Base-by-base conservation (phyloP, 306 rosid species). In the Cotoneaster glaucophyllus region DNA sequence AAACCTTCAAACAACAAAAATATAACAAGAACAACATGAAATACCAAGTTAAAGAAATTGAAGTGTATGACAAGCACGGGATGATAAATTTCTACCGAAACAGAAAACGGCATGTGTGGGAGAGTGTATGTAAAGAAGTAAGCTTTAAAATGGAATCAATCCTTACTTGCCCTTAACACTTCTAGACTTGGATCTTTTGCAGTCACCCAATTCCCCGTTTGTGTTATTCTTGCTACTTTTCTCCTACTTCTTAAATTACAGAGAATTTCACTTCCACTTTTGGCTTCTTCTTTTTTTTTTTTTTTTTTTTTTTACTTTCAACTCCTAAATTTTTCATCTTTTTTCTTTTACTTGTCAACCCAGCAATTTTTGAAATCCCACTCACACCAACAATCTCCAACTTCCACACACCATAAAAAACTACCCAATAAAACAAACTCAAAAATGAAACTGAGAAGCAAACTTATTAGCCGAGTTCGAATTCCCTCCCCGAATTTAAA, bases 141-240 rank as follows among this genome's bases (percentile, higher is more conserved):
- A 66, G 76, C 66, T 83, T 81, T n/a, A 41, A 84, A 89, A 86
- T 78, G 53, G 89, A 89, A 87, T 86, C 82, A 31, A 87, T 89
- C 83, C 90, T 87, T 88, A 82, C 93, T 86, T 84, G 93, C 58
- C 61, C 75, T 63, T 80, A 81, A 82, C 63, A 82, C 82, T 84
- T 85, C 77, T 61, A 87, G 77, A 81, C 53, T 82, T 81, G 43
- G 80, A 81, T 85, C 84, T 82, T 87, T 82, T 74, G 66, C 62
- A 52, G 74, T 67, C 32, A 37, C 45, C 70, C 53, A 73, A 78
- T 68, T 78, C 76, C 73, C 69, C 52, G 74, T 76, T 73, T 45
- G 29, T 53, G 77, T 44, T 64, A 69, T 54, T 69, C 80, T 76
- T 54, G 29, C 22, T 7, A 54, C 74, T 29, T 76, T 75, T 48